These are phyloP conservation scores for Sphagnum magellanicum DNA, from an alignment of 228 moss, liverwort and hornwort genomes.

Conservation along the genomic window DNA sequence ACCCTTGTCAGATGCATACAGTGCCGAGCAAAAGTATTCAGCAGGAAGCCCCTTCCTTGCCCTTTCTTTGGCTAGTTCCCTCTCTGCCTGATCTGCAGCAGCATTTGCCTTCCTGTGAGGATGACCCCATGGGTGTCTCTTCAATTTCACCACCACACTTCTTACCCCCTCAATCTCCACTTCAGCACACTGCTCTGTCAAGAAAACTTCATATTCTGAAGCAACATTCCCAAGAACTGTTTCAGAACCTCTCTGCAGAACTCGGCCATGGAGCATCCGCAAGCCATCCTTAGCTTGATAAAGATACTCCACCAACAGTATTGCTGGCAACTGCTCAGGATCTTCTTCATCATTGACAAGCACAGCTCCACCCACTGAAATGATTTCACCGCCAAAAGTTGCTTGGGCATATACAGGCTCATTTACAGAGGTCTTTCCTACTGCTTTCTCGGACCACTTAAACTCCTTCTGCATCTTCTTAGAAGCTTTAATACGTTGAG, in stretches of 20 bases:
- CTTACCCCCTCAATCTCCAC: conserved; percentile 50
- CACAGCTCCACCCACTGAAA: conserved; percentile 59
- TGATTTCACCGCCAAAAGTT: conserved; percentile 15
- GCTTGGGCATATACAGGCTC: conserved; percentile 36
- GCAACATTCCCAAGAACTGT: conserved; percentile 84
- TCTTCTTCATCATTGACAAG: conserved; percentile 45
- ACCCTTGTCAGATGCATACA: conserved; percentile 75
- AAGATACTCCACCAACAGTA: conserved; percentile 78
- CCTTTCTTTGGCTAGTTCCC: conserved; percentile 47
- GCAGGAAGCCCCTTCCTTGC: conserved; percentile 44
- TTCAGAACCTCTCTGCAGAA: conserved; percentile 56
- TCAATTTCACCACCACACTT: conserved; percentile 35
- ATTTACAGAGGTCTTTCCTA: conserved; percentile 6
- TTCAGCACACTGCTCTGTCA: conserved; percentile 66
- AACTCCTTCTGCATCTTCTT: conserved; percentile 31
- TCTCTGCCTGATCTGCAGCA: conserved; percentile 55
- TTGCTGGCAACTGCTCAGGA: conserved; percentile 28
- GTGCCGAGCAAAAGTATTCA: conserved; percentile 64
- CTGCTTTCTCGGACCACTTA: conserved; percentile 18
- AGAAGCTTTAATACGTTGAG: conserved; percentile 25
- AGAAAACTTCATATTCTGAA: conserved; percentile 68
- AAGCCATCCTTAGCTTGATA: conserved; percentile 48
- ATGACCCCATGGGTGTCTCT: conserved; percentile 62
- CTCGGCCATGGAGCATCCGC: conserved; percentile 76
- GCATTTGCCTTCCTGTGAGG: conserved; percentile 56